phyloP scores from a whole-genome alignment of 2,329 filamentous ascomycete species.

The Alternaria infectoria region DNA sequence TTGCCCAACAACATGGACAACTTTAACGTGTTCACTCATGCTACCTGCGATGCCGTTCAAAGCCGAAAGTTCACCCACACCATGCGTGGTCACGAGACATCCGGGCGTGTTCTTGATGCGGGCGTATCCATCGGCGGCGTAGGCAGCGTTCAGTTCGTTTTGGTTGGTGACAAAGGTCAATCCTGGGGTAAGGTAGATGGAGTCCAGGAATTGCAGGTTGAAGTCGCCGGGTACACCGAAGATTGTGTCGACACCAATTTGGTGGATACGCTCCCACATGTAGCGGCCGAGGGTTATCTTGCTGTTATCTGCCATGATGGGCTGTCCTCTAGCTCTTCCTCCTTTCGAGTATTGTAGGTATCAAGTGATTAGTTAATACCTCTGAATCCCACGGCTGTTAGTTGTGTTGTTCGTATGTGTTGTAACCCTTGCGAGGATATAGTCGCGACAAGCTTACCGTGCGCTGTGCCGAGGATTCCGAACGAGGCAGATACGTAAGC shows the following conservation, averaged over 20 bases:
- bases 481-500: background rate
- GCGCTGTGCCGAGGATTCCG: background rate
- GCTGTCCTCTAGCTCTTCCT: background rate
- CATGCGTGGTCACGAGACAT: conserved; percentile 64
- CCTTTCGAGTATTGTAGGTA: background rate
- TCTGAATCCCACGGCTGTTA: background rate
- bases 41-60: conserved; percentile 55
- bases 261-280: conserved; percentile 52
- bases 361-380: background rate
- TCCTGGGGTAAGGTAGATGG: conserved; percentile 49
- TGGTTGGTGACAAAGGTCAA: conserved; percentile 59
- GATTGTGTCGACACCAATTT: conserved; percentile 50
- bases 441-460: conserved; percentile 1
- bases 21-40: conserved; percentile 52
- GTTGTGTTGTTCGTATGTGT: background rate
- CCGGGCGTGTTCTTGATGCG: conserved; percentile 59
- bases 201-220: conserved; percentile 54
- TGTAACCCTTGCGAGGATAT: background rate
- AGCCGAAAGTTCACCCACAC: conserved; percentile 61
- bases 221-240: conserved; percentile 56
- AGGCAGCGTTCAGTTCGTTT: conserved; percentile 65
- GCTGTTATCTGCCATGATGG: conserved; percentile 2
- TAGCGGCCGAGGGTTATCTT: conserved; percentile 52
- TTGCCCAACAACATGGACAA: conserved; percentile 56
- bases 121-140: conserved; percentile 65